Conservation (phyloP, 805 yeast genomes). For the Zygotorulaspora sp. region DNA sequence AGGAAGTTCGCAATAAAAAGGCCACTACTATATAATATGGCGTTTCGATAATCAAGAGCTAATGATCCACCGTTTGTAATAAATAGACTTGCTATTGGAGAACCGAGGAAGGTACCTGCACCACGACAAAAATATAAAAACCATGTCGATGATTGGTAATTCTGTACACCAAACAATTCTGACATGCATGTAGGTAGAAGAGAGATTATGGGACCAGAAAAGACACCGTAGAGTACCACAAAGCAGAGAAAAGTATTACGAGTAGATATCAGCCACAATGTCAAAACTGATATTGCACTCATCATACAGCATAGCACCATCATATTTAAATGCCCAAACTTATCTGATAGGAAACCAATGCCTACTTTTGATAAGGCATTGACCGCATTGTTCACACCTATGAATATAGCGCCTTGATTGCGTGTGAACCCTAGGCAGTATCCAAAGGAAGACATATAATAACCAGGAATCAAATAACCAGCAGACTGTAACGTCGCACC, state of each 20-base stretch:
- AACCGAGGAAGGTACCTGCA: constrained; percentile 4
- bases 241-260: constrained; percentile 4
- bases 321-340: constrained; percentile 8
- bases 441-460: constrained; percentile 6
- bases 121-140: constrained; percentile 6
- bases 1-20: constrained; percentile 4
- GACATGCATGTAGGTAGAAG: constrained; percentile 7
- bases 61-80: not conserved
- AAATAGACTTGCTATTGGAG: constrained; percentile 7
- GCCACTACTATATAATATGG: constrained; percentile 4
- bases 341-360: constrained; percentile 4
- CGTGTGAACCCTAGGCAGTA: constrained; percentile 2
- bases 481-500: constrained; percentile 7
- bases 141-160: constrained; percentile 7
- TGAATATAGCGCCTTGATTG: constrained; percentile 6
- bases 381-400: constrained; percentile 6
- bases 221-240: constrained; percentile 6
- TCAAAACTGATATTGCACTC: constrained; percentile 3
- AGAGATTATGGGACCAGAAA: constrained; percentile 6
- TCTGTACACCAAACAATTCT: constrained; percentile 8
- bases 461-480: constrained; percentile 6
- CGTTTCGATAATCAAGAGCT: constrained; percentile 6
- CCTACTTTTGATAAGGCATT: constrained; percentile 6
- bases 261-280: constrained; percentile 4
- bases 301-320: constrained; percentile 3